Evolutionary conservation across 1,139 yeast genomes (phyloP), one percentile per base, ranked within the genome.

Genomic region (Pichia sp.): DNA sequence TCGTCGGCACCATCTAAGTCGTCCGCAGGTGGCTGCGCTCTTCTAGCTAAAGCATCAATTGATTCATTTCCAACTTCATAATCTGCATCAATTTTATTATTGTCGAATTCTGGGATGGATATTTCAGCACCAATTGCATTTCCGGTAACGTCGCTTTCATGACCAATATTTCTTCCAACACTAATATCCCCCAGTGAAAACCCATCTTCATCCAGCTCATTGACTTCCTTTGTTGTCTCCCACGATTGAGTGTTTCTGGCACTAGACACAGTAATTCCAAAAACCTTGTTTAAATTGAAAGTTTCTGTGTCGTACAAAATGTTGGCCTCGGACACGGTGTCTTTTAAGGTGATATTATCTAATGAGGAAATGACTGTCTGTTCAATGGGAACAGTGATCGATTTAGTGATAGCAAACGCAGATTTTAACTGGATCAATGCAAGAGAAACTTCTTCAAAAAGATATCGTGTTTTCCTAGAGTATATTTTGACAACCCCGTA

Each of bases 401-500:
- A 62, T 44, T 66, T 65, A 28, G 69, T 78, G 4, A 80, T 70
- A 52, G 72, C 74, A 70, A 91, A 91, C 3, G 95, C 81, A 46
- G 86, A 79, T 62, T 87, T 87, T 60, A 91, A 74, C 64, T 83
- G 85, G 57, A 82, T 71, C 53, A 91, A 71, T 1, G 91, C 85
- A 59, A 88, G 95, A 49, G 82, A 79, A 41, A 90, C 93, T 65
- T 93, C 99, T 55, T 89, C 95, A 48, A 87, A 74, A 43, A 93
- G 73, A 60, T 88, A 87, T 60, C 85, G 84, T 23, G 97, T 90
- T 69, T 91, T 89, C 55, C 95, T 75, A 31, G 93, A 85, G 68
- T 90, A 91, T 22, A 93, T 91, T 54, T 90, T 76, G 31, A 90
- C 96, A 12, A 93, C 89, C 47, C 98, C 98, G 51, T 87, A 81